Evolutionary conservation across 352 stramenopile genomes (phyloP), one percentile per base, ranked within the genome.

Genomic region (Globisporangium polare): DNA sequence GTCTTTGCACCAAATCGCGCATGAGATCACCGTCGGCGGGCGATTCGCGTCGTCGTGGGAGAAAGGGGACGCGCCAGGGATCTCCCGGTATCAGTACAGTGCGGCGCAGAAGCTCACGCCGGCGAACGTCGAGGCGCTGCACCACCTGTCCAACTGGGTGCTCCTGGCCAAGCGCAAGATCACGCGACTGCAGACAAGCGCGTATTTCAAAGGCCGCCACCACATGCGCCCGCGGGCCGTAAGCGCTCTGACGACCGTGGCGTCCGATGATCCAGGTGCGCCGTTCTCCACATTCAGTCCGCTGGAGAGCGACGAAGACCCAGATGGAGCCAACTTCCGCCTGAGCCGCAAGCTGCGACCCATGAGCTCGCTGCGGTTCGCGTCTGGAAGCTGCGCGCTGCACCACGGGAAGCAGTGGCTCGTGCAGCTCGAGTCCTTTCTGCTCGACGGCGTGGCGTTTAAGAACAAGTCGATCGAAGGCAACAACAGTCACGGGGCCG

Each of bases 331-430:
- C 20, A 88, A 83, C 60, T 90, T 86, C 47, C 80, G 72, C 27
- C 51, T 90, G 9, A 92, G 83, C 63, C 82, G 83, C 50, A 89
- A 93, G 51, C 60, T 95, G 20, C 82, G 82, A 0, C 78, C 79
- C 10, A 91, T 93, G 80, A 92, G 77, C 46, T 89, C 79, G 55
- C 72, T 95, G 35, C 84, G 84, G 27, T 92, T 94, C 33, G 80
- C 84, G 45, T 84, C 86, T 6, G 76, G 80, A 20, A 86, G 76
- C 41, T 79, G 68, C 29, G 80, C 78, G 13, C 54, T 76, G 18
- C 70, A 64, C 47, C 80, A 90, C 63, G 84, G 84, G 10, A 62
- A 59, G 15, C 71, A 89, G 39, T 92, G 84, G 79, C 71, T 95
- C 27, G 31, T 68, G 9, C 84, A 94, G 51, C 80, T 95, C 18